These are phyloP conservation scores for Ophiocordyceps unilateralis DNA, from an alignment of 2,329 filamentous ascomycete species.

Conservation along the genomic window DNA sequence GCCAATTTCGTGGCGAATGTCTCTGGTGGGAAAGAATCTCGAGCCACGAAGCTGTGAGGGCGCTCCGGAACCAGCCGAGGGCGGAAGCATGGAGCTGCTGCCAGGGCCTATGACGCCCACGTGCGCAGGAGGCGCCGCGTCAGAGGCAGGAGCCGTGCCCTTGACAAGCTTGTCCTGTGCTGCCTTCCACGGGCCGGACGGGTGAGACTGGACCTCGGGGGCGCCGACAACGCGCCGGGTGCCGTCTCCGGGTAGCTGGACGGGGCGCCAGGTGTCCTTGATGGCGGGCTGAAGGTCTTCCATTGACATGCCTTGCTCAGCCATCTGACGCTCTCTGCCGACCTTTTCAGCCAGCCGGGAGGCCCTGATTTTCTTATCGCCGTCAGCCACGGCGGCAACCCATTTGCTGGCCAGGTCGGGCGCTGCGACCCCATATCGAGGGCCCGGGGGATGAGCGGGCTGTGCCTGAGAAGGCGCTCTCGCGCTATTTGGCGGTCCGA, in stretches of 20 bases:
- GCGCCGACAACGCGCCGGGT: constrained; percentile 12
- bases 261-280: constrained; percentile 36
- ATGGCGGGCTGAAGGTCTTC: constrained; percentile 29
- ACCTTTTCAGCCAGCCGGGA: constrained; percentile 20
- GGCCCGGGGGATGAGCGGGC: constrained; percentile 7
- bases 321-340: constrained; percentile 25
- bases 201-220: constrained; percentile 12
- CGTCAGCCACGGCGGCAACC: constrained; percentile 24
- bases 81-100: constrained; percentile 10
- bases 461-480: constrained; percentile 10
- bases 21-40: constrained; percentile 43
- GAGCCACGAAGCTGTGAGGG: constrained; percentile 33
- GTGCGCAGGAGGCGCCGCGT: constrained; percentile 6
- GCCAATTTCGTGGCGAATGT: constrained; percentile 24
- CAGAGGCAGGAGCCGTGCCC: constrained; percentile 6
- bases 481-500: constrained; percentile 17
- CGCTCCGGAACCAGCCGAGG: constrained; percentile 10
- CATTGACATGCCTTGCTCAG: constrained; percentile 24
- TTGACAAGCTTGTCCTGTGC: constrained; percentile 11
- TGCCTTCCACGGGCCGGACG: constrained; percentile 13
- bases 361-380: constrained; percentile 26
- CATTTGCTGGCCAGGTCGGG: constrained; percentile 22
- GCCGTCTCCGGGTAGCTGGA: constrained; percentile 19
- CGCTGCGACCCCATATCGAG: constrained; percentile 10
- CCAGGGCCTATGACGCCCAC: constrained; percentile 13